Conservation (phyloP, 2,329 filamentous ascomycete species). For the Grosmannia clavigera region DNA sequence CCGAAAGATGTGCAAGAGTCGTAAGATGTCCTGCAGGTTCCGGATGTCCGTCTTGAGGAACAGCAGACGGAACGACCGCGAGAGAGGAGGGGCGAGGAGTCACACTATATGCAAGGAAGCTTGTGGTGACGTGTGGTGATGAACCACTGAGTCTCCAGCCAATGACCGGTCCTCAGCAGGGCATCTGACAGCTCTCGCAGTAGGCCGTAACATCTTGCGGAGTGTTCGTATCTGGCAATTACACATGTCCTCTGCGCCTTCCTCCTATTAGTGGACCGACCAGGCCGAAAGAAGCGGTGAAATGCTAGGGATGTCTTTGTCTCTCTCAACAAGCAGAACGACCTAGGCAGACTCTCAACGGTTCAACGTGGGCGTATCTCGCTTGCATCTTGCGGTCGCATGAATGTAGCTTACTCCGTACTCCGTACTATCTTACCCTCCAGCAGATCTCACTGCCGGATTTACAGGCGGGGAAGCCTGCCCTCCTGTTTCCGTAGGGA, state of each 20-base stretch:
- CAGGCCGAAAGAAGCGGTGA: neutral
- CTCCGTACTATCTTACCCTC: neutral
- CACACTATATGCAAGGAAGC: constrained; percentile 2
- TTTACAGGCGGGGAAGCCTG: neutral
- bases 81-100: neutral
- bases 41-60: neutral
- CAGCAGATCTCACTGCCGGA: neutral
- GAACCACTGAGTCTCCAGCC: neutral
- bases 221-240: neutral
- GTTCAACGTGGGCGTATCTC: neutral
- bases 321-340: neutral
- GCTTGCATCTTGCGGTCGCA: neutral
- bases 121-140: constrained; percentile 1
- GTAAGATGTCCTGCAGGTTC: neutral
- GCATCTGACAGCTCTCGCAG: neutral
- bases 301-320: neutral
- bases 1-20: neutral
- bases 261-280: neutral
- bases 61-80: neutral
- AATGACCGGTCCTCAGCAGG: neutral
- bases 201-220: neutral
- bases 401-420: too few relatives aligned
- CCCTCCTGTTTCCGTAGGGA: neutral
- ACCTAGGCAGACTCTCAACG: neutral
- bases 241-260: neutral